Base-by-base conservation (phyloP, 352 stramenopile species). In the Pythium rishiriense region DNA sequence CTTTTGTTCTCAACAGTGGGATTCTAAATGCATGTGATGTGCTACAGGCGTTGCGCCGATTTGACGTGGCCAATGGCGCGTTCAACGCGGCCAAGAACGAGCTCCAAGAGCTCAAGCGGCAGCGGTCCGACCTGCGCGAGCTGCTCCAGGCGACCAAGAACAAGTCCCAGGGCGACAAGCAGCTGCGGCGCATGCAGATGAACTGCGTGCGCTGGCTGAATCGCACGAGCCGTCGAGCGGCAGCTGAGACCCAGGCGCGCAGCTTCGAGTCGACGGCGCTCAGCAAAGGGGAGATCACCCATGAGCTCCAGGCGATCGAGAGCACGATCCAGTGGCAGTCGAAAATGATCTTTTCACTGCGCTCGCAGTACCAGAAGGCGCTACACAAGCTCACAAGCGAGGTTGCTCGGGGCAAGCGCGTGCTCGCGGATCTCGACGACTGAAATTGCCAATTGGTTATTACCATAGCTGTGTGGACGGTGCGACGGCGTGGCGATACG, bases 141-240 rank as follows among this genome's bases (percentile, higher is more conserved):
- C 64, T 83, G 17, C 65, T 88, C 31, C 76, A 89, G 61, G 61
- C 58, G 26, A 64, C 66, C 19, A 86, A 86, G 48, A 68, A 55
- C 37, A 75, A 72, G 12, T 61, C 66, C 28, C 66, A 88, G 35
- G 74, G 56, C n/a, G 75, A 88, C 31, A 91, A 88, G 55, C 48
- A 74, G 10, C 64, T 70, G 45, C 76, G 82, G 4, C 68, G 75
- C 39, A 58, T 81, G 52, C 78, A 88, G 46, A 87, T 91, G 82
- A 83, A 85, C 58, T 89, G 82, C 41, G 66, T 89, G 15, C 72
- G 70, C 3, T 89, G 76, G 76, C 81, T 91, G 66, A 91, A 91
- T 48, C 74, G 82, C 26, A 83, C 82, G 24, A 72, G 74, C 3
- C 69, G 82, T 41, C 73, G 82, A 28, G 75, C 73, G 37, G 60